Base-by-base conservation (phyloP, 2,329 filamentous ascomycete species). In the Massarina eburnea region DNA sequence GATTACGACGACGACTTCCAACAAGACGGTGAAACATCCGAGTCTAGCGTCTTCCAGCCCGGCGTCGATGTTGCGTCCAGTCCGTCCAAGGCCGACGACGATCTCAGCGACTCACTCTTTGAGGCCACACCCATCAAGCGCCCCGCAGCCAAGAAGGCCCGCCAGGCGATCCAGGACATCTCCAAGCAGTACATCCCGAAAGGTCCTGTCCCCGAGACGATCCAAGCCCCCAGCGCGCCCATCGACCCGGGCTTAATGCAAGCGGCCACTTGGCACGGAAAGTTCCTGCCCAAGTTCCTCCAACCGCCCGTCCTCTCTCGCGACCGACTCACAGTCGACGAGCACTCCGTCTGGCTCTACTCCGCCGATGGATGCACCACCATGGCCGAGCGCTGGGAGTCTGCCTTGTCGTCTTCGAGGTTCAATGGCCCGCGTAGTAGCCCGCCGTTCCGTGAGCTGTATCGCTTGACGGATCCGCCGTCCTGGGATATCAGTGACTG, bases 401-500 rank as follows among this genome's bases (percentile, higher is more conserved):
- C 43, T 14, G 58, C 56, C 1, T 44, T 56, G 4, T 52, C 52
- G 1, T 55, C 46, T 8, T 39, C 42, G 20, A 52, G 59, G 26
- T 62, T 57, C 39, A 32, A 44, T 8, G 58, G 58, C 4, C 52
- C 59, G n/a, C 58, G 59, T 18, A 43, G 30, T 9, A 19, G 34
- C 8, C 19, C 55, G 1, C 61, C 61, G 3, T 66, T 49, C 44
- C 61, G 62, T 24, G 59, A 62, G 51, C 43, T 67, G n/a, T 45
- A 64, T 21, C 54, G 48, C 3, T 29, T 67, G 20, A 57, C 49
- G 8, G 32, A 56, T 8, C 63, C 61, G 3, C 8, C 4, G 8
- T n/a, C 20, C 6, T 17, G 15, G 10, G 39, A 66, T 29, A 40
- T 27, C 0, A 56, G 53, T 35, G 64, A 64, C 9, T 66, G 59